A percentile compares a stretch with the other conserved stretches of the same genome.
Evolutionary conservation across 192 early-diverging fungal genomes (phyloP).

Genomic region (Anaeromyces robustus): DNA sequence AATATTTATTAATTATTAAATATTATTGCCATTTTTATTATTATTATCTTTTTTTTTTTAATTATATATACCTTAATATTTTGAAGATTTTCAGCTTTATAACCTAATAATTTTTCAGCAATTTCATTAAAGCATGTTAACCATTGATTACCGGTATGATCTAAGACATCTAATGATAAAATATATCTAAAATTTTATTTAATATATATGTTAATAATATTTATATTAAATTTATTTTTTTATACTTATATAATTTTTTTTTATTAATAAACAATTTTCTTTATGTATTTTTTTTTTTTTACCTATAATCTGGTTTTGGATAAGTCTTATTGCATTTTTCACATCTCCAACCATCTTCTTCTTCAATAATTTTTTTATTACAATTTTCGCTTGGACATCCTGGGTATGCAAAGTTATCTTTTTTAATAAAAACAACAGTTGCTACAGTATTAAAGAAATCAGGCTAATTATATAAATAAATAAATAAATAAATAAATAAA

Average conservation of each 20-base stretch:
- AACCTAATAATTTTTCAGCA: constrained; percentile 48
- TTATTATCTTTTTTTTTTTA: too few species aligned
- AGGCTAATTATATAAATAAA: constrained; percentile 19
- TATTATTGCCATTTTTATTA: too few species aligned
- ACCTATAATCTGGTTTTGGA: constrained; percentile 62
- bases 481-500: too few species aligned
- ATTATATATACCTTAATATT: constrained; percentile 25
- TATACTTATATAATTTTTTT: too few species aligned
- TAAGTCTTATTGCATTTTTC: constrained; percentile 69
- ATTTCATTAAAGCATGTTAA: constrained; percentile 75
- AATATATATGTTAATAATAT: too few species aligned
- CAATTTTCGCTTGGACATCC: constrained; percentile 65
- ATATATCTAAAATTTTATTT: too few species aligned
- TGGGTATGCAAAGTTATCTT: constrained; percentile 60
- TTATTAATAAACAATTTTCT: too few species aligned
- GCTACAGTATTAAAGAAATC: constrained; percentile 61
- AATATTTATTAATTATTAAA: too few species aligned
- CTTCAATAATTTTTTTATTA: constrained; percentile 76
- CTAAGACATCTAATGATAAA: constrained; percentile 46
- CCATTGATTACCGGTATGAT: constrained; percentile 68
- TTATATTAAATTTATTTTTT: too few species aligned
- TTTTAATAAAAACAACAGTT: constrained; percentile 58
- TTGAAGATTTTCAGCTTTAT: constrained; percentile 49
- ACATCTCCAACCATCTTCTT: constrained; percentile 64
- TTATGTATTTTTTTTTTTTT: background rate